phyloP scores from a whole-genome alignment of 495 filamentous ascomycete genomes.

The Aspergillus heteromorphus region DNA sequence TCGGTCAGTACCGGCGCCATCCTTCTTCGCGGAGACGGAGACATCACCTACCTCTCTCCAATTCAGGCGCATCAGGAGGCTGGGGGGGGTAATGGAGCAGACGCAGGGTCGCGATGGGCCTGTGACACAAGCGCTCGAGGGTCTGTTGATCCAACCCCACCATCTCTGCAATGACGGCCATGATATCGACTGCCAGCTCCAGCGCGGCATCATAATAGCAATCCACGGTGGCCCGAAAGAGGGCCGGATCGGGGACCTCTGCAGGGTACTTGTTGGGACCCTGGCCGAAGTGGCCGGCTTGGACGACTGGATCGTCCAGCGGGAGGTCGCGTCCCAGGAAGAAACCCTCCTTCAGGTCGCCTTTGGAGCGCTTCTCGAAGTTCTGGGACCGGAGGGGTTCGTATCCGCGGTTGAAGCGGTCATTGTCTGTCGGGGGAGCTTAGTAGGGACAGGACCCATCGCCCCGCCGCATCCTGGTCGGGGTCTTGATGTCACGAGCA shows the following conservation, averaged over 20 bases:
- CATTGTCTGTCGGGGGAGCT: constrained; percentile 6
- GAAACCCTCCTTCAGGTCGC: constrained; percentile 45
- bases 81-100: constrained; percentile 47
- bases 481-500: too few species aligned
- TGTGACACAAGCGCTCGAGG: constrained; percentile 33
- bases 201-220: constrained; percentile 33
- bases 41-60: constrained; percentile 7
- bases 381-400: constrained; percentile 39
- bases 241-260: constrained; percentile 25
- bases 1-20: too few species aligned
- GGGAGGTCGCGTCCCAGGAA: constrained; percentile 38
- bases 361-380: constrained; percentile 31
- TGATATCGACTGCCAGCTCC: constrained; percentile 30
- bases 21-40: background rate
- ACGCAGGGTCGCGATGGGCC: constrained; percentile 30
- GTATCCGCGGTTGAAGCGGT: constrained; percentile 33
- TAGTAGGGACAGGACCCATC: background rate
- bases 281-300: constrained; percentile 27
- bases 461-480: too few species aligned
- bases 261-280: constrained; percentile 45
- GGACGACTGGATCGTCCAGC: constrained; percentile 26
- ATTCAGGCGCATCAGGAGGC: constrained; percentile 21
- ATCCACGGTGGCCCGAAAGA: constrained; percentile 28
- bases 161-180: constrained; percentile 31
- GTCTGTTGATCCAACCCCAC: constrained; percentile 30